Evolutionary conservation across 169 alveolate genomes (phyloP), one percentile per base, ranked within the genome.

Genomic region (Plasmodium knowlesi): DNA sequence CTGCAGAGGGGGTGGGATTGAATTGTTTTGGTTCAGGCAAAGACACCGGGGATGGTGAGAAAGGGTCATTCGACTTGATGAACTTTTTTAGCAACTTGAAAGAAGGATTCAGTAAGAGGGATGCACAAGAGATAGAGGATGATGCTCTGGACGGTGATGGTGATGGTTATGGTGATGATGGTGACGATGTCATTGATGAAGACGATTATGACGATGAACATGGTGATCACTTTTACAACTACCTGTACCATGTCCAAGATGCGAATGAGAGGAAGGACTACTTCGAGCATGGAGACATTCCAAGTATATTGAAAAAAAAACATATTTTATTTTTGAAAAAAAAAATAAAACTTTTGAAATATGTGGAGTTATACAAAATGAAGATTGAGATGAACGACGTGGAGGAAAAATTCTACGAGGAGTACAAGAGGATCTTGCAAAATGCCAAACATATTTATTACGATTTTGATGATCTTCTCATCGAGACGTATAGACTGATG

Each of bases 391-490:
- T 86, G 85, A 92, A 73, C 80, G 89, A 32, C 25, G 71, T 71
- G 28, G 94, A 81, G 70, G 78, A 28, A 82, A 76, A 22, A 8
- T 84, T 74, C 30, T 95, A 90, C 82, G 81, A 30, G 22, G 83
- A 76, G 41, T 95, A 93, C 76, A 94, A 82, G 28, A 78, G 94
- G 53, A 83, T 71, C n/a, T 92, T 94, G 70, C 22, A 82, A 9
- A 43, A 54, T 3, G 73, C 81, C 72, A 94, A 96, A 25, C 57
- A 91, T 32, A 82, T 95, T 89, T 82, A 85, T 67, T 79, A 95
- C 70, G 98, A 95, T 86, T 96, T 94, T 61, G 95, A 96, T 12
- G 96, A 89, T 54, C 50, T 96, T 41, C 80, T 96, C 50, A 90
- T 91, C 57, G 83, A 90, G 53, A 72, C 96, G 5, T 84, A 84